Conservation (phyloP, 31 red algal genomes). For the Odonthalia washingtoniensis region DNA sequence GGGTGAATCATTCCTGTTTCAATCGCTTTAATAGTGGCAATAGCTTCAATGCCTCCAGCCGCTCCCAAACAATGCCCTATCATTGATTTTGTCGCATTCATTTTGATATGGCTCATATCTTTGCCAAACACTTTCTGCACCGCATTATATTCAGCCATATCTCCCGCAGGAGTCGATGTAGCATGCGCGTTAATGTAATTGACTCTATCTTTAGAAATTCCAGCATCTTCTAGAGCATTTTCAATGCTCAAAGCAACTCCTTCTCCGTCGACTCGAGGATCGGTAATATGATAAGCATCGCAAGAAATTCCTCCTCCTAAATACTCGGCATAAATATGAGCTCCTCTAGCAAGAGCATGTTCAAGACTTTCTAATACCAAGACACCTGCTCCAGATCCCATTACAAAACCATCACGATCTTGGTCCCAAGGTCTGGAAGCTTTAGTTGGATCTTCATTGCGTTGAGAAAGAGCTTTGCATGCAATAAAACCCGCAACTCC, state of each 20-base stretch:
- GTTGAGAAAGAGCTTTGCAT: slow-evolving; percentile 82
- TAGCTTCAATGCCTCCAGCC: slow-evolving; percentile 92
- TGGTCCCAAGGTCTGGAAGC: slow-evolving; percentile 96
- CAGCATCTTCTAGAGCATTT: slow-evolving; percentile 79
- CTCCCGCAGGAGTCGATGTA: slow-evolving; percentile 96
- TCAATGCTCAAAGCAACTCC: slow-evolving; percentile 77
- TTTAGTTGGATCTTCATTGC: slow-evolving; percentile 83
- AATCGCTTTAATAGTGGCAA: slow-evolving; percentile 96
- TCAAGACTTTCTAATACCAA: slow-evolving; percentile 93
- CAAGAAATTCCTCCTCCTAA: slow-evolving; percentile 86
- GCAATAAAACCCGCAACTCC: slow-evolving; percentile 96
- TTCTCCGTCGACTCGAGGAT: slow-evolving; percentile 85
- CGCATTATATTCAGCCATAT: slow-evolving; percentile 92
- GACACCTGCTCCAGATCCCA: slow-evolving; percentile 95
- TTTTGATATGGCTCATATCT: slow-evolving; percentile 75
- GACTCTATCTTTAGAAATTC: slow-evolving; percentile 69
- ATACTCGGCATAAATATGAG: slow-evolving; percentile 93
- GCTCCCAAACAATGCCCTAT: slow-evolving; percentile 97
- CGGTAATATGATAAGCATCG: slow-evolving; percentile 96
- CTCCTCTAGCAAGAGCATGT: slow-evolving; percentile 90
- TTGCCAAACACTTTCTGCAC: slow-evolving; percentile 77
- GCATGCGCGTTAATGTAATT: slow-evolving; percentile 99
- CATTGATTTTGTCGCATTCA: slow-evolving; percentile 99
- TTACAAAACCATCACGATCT: slow-evolving; percentile 96
- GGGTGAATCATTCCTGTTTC: slow-evolving; percentile 92